Percentiles rank a stretch among this genome's conserved stretches.
phyloP scores from a whole-genome alignment of 2,329 filamentous ascomycete species.

The Diaporthe sp. region DNA sequence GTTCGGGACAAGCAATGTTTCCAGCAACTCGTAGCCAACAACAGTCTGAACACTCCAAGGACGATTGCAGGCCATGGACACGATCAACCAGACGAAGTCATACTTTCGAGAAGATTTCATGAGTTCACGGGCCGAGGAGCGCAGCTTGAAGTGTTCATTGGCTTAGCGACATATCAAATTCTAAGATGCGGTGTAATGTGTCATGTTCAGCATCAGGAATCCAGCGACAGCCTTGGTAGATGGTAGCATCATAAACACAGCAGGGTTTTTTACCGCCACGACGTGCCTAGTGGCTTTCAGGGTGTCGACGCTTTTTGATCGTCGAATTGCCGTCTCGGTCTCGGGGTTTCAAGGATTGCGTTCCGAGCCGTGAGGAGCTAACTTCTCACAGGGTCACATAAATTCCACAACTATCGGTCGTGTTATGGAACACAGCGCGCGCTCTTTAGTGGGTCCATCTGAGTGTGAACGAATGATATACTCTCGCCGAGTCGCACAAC shows the following conservation, averaged over 20 bases:
- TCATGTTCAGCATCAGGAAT: background rate
- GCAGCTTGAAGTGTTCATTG: background rate
- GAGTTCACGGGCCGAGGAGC: background rate
- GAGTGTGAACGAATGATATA: background rate
- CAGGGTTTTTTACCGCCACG: too few species aligned
- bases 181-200: background rate
- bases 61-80: background rate
- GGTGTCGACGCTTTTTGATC: background rate
- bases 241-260: background rate
- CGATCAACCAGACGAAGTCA: background rate
- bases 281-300: too few species aligned
- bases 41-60: background rate
- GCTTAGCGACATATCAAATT: background rate
- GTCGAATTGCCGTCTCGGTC: background rate
- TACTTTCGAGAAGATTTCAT: background rate
- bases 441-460: background rate
- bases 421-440: constrained; percentile 7
- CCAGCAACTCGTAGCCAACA: background rate
- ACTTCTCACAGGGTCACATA: background rate
- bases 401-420: background rate
- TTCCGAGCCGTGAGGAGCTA: background rate
- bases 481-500: background rate
- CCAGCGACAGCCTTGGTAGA: background rate
- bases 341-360: background rate
- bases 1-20: background rate